These are phyloP conservation scores for Porphyrellus sp. DNA, from an alignment of 1,284 basidiomycete species.

Conservation along the genomic window DNA sequence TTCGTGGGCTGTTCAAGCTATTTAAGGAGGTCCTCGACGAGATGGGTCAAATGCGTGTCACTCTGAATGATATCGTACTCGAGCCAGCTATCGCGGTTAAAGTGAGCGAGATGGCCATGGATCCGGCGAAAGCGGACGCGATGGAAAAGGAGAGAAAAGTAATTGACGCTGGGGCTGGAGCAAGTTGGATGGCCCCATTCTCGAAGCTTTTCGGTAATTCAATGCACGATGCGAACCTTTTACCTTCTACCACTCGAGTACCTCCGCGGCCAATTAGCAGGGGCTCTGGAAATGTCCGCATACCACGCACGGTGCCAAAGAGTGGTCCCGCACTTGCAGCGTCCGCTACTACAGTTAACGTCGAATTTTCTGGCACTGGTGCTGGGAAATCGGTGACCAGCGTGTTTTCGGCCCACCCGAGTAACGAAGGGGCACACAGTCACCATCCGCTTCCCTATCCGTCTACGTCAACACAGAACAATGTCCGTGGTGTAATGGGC, in stretches of 20 bases:
- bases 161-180: conserved; percentile 27
- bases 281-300: conserved; percentile 20
- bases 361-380: conserved; percentile 83
- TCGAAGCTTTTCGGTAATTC: conserved; percentile 64
- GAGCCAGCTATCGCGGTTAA: conserved; percentile 76
- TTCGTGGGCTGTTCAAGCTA: conserved; percentile 80
- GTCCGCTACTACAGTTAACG: conserved; percentile 85
- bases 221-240: conserved; percentile 15
- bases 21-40: conserved; percentile 85
- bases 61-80: conserved; percentile 88
- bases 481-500: conserved; percentile 52
- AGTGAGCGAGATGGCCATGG: conserved; percentile 69
- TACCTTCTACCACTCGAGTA: conserved; percentile 20
- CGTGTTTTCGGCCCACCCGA: conserved; percentile 41
- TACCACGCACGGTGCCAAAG: conserved; percentile 61
- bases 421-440: conserved; percentile 21
- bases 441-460: conserved; percentile 20
- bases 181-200: conserved; percentile 79
- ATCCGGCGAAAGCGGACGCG: conserved; percentile 54
- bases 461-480: conserved; percentile 24
- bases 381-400: conserved; percentile 72
- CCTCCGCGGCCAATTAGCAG: conserved; percentile 22
- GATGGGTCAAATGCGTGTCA: conserved; percentile 76
- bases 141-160: conserved; percentile 36
- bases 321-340: conserved; percentile 78